Evolutionary conservation across 1,139 yeast species (phyloP).

Genomic region (Blastobotrys apis): DNA sequence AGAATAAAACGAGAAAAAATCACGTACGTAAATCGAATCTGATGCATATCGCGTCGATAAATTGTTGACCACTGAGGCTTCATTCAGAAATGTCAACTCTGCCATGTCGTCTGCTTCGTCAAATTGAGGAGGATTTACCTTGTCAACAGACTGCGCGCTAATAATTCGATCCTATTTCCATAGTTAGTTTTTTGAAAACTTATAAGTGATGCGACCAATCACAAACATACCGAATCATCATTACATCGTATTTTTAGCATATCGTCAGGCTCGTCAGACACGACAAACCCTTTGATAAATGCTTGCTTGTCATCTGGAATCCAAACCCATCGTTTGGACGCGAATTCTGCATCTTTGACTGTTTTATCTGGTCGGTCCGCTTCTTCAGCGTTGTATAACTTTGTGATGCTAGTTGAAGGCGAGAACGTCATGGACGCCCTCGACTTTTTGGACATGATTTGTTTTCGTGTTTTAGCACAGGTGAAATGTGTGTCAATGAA

Average conservation of each 20-base stretch:
- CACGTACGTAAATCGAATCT: slow-evolving; percentile 60
- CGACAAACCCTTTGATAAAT: slow-evolving; percentile 66
- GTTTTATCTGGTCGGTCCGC: slow-evolving; percentile 13
- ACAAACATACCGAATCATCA: slow-evolving; percentile 42
- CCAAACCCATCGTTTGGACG: slow-evolving; percentile 72
- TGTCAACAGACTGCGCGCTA: slow-evolving; percentile 49
- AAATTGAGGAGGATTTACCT: slow-evolving; percentile 81
- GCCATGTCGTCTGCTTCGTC: slow-evolving; percentile 95
- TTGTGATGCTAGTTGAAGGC: slow-evolving; percentile 15
- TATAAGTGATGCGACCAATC: background rate
- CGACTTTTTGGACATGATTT: slow-evolving; percentile 8
- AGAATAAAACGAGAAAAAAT: background rate
- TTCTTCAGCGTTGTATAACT: slow-evolving; percentile 9
- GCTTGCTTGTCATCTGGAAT: slow-evolving; percentile 63
- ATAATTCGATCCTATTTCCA: slow-evolving; percentile 40
- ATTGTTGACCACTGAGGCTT: slow-evolving; percentile 88
- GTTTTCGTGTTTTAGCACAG: too few species aligned
- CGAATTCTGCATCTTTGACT: slow-evolving; percentile 45
- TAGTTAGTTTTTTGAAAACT: slow-evolving; percentile 8
- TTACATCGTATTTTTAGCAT: slow-evolving; percentile 50
- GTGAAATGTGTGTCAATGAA: too few species aligned
- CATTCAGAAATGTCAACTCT: slow-evolving; percentile 87
- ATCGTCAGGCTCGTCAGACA: slow-evolving; percentile 48
- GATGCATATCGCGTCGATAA: slow-evolving; percentile 69
- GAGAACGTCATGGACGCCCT: slow-evolving; percentile 15